Evolutionary conservation across 1,284 basidiomycete genomes (phyloP).

Genomic region (Ceratobasidium sp.): DNA sequence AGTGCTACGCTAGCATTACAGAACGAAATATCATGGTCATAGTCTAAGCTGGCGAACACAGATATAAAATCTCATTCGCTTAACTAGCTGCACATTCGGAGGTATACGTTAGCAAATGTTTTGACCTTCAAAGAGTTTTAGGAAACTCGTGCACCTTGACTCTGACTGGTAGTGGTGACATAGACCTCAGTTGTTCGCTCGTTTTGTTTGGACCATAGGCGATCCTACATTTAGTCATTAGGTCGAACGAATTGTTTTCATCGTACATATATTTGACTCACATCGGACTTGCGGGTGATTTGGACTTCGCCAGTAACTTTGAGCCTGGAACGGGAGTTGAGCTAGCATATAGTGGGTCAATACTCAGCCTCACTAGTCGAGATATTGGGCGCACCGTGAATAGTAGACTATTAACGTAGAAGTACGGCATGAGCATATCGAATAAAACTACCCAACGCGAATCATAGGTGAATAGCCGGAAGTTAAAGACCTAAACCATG

Average conservation of each 20-base stretch:
- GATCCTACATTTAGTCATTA: background rate
- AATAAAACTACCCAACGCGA: constrained; percentile 18
- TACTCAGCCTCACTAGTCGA: background rate
- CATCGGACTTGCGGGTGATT: constrained; percentile 1
- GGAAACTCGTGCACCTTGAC: constrained; percentile 2
- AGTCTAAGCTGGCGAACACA: background rate
- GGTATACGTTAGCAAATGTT: background rate
- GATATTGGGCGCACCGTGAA: constrained; percentile 13
- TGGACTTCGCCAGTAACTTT: background rate
- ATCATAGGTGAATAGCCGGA: background rate
- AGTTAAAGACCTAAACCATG: constrained; percentile 29
- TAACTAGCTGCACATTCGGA: background rate
- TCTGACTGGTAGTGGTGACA: constrained; percentile 1
- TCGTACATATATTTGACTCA: background rate
- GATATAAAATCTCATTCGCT: background rate
- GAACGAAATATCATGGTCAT: constrained; percentile 4
- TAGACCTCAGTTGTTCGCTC: constrained; percentile 18
- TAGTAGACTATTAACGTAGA: constrained; percentile 31
- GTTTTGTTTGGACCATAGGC: background rate
- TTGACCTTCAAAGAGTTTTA: no score
- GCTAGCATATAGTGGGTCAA: constrained; percentile 1
- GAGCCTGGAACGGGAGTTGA: constrained; percentile 22
- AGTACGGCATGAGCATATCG: constrained; percentile 34
- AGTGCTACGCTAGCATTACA: background rate
- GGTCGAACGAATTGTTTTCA: background rate